These are phyloP conservation scores for Cercospora beticola DNA, from an alignment of 2,329 filamentous ascomycete genomes.

Conservation along the genomic window DNA sequence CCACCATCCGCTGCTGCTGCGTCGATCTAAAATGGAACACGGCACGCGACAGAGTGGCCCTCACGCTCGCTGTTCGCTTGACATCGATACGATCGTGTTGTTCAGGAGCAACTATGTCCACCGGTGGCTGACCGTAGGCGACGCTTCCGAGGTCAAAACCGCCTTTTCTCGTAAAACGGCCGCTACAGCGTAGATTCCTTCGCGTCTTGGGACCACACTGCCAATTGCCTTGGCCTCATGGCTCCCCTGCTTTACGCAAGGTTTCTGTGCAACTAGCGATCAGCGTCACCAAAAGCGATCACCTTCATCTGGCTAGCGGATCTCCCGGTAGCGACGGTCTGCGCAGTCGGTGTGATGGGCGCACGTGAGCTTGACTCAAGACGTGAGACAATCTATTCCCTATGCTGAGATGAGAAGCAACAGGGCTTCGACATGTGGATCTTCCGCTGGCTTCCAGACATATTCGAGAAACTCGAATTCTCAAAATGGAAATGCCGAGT, in stretches of 20 bases:
- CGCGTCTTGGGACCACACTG: conserved; percentile 3
- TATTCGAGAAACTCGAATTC: background rate
- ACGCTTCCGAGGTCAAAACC: background rate
- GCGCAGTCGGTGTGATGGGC: background rate
- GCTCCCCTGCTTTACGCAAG: conserved; percentile 13
- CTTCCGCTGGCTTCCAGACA: background rate
- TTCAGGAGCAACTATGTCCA: background rate
- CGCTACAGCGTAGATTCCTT: conserved; percentile 1
- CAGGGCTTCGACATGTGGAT: background rate
- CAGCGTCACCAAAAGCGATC: conserved; percentile 13
- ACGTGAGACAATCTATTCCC: background rate
- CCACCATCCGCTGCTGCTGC: conserved; percentile 1
- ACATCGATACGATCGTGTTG: background rate
- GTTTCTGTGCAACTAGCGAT: conserved; percentile 13
- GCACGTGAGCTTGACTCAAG: background rate
- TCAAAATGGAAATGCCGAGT: background rate
- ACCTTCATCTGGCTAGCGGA: conserved; percentile 15
- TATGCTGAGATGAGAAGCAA: background rate
- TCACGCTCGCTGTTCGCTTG: background rate
- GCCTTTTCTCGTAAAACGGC: background rate
- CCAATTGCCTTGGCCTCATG: conserved; percentile 15
- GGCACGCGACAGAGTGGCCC: background rate
- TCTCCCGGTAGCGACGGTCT: conserved; percentile 6
- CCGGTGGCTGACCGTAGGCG: background rate
- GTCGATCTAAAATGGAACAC: conserved; percentile 4